phyloP scores from a whole-genome alignment of 2,329 filamentous ascomycete genomes.

The Fusarium sp. region DNA sequence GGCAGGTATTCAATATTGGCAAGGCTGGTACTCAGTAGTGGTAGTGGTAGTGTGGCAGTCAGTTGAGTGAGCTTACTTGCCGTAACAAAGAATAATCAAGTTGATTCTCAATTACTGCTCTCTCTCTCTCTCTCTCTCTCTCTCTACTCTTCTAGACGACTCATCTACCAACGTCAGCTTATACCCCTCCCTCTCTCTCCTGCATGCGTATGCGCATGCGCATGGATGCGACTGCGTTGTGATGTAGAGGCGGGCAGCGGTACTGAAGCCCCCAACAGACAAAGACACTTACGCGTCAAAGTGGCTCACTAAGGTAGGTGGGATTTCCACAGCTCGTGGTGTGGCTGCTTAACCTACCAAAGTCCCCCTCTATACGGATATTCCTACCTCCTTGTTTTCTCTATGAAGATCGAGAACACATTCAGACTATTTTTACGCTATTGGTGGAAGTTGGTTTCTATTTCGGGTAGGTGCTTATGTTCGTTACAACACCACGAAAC shows the following conservation, averaged over 20 bases:
- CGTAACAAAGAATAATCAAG: neutral
- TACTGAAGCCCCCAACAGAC: neutral
- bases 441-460: constrained; percentile 28
- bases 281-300: constrained; percentile 30
- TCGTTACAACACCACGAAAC: constrained; percentile 22
- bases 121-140: neutral
- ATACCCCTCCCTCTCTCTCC: constrained; percentile 7
- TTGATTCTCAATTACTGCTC: neutral
- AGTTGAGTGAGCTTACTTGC: neutral
- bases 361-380: neutral
- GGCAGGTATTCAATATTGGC: neutral
- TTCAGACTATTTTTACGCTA: constrained; percentile 1
- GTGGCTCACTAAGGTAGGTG: constrained; percentile 2
- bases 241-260: neutral
- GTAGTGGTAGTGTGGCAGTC: neutral
- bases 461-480: constrained; percentile 5
- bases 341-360: neutral
- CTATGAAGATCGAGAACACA: neutral
- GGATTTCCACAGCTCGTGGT: constrained; percentile 1
- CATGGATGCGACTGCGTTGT: neutral
- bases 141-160: neutral
- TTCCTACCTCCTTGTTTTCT: neutral
- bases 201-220: constrained; percentile 8
- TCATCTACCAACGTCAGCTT: constrained; percentile 18
- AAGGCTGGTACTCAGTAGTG: neutral